Percentiles rank a stretch among this genome's conserved stretches.
Conservation (phyloP, 208 protist species). For the Leishmania major region DNA sequence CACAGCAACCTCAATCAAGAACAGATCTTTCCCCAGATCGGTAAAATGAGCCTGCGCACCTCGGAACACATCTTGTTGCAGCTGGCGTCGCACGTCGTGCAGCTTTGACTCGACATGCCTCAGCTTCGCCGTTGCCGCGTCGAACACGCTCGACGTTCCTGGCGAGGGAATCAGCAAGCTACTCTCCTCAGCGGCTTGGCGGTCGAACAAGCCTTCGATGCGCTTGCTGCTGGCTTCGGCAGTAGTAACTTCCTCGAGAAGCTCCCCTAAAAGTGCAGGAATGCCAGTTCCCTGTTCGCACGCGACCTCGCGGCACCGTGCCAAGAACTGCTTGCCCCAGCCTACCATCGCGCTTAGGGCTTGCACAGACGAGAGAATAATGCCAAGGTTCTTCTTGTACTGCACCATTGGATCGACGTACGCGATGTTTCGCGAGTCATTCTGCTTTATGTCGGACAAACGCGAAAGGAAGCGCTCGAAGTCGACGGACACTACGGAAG, state of each 20-base stretch:
- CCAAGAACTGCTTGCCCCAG: slow-evolving; percentile 50
- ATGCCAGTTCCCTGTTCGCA: slow-evolving; percentile 11
- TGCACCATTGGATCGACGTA: slow-evolving; percentile 87
- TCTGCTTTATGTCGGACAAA: slow-evolving; percentile 66
- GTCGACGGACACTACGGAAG: slow-evolving; percentile 47
- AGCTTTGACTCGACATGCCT: slow-evolving; percentile 51
- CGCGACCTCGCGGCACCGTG: slow-evolving; percentile 18
- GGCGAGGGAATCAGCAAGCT: slow-evolving; percentile 68
- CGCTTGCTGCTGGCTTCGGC: slow-evolving; percentile 38
- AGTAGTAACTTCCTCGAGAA: slow-evolving; percentile 43
- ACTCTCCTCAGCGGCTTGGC: slow-evolving; percentile 36
- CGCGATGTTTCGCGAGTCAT: slow-evolving; percentile 51
- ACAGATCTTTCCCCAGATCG: slow-evolving; percentile 85
- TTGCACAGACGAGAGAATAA: slow-evolving; percentile 73
- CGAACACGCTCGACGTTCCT: slow-evolving; percentile 66
- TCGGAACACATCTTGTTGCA: slow-evolving; percentile 56
- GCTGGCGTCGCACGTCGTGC: slow-evolving; percentile 40
- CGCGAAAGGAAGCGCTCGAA: slow-evolving; percentile 88
- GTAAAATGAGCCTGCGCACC: slow-evolving; percentile 57
- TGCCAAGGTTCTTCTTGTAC: slow-evolving; percentile 80
- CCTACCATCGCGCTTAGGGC: slow-evolving; percentile 65
- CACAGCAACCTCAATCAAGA: slow-evolving; percentile 82
- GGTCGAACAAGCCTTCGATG: slow-evolving; percentile 78
- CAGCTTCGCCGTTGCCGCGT: slow-evolving; percentile 48
- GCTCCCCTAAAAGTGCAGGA: slow-evolving; percentile 64